Base-by-base conservation (phyloP, 106 monocot genomes). In the Dendrobium officinale region DNA sequence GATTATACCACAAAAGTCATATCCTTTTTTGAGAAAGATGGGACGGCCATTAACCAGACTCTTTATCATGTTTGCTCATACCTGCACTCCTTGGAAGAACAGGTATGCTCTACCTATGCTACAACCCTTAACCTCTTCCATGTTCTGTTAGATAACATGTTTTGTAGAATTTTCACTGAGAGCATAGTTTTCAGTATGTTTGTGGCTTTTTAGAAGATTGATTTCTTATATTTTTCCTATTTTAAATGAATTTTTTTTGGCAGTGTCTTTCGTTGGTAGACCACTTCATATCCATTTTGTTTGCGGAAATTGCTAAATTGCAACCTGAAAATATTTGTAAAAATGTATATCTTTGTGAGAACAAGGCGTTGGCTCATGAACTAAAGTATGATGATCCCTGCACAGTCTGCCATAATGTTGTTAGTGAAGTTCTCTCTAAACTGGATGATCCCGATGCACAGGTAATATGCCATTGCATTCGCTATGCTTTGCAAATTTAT, bases 221-320 rank as follows among this genome's bases (percentile, higher is more conserved):
- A 42, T 17, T 74, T 74, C 29, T 41, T 15, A 74, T 77, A 9
- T 18, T 55, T 13, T 77, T 47, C 5, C 31, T 10, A 11, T 17
- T 77, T 51, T 17, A 9, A 42, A 77, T 54, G 29, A 15, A 77
- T 70, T 51, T 13, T 29, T 67, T 19, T 22, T 86, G n/a, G 80
- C 82, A 92, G 92, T 92, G 92, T 83, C 3, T 54, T 64, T 18
- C 18, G 18, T 80, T 92, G 88, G 89, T 90, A 54, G 87, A 92
- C 72, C 86, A 90, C 49, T 90, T 90, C 80, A 79, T 80, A 55
- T 85, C 89, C 51, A 40, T 88, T 51, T 86, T 92, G 59, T 90
- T 90, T 55, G 33, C 58, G 42, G 84, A 90, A 78, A 73, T 88
- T 79, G 56, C 75, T 79, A 81, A 33, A 43, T 56, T 90, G 79